Evolutionary conservation across 2,329 filamentous ascomycete species (phyloP).

Genomic region (Keithomyces neogunnii): DNA sequence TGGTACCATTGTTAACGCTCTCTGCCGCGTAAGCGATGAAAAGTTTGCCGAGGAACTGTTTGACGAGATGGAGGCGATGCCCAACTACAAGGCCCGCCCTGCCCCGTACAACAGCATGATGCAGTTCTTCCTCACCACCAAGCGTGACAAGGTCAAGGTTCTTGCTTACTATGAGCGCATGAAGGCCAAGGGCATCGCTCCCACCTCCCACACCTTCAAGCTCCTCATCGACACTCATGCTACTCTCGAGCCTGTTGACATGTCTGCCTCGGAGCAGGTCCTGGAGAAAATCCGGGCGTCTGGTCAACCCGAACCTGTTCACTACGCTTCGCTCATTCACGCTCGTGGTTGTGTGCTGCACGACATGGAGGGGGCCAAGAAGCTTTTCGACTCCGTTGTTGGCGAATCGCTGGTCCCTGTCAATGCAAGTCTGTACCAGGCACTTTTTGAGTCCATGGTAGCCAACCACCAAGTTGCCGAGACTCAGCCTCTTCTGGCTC

Average conservation of each 20-base stretch:
- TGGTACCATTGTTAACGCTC: conserved; percentile 93
- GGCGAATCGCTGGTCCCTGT: conserved; percentile 56
- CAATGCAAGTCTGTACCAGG: conserved; percentile 87
- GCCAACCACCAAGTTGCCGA: conserved; percentile 80
- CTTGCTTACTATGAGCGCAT: conserved; percentile 93
- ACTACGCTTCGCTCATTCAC: conserved; percentile 93
- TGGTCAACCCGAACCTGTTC: conserved; percentile 81
- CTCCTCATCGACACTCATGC: conserved; percentile 92
- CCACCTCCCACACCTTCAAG: conserved; percentile 95
- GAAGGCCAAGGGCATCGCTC: conserved; percentile 75
- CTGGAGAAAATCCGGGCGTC: conserved; percentile 67
- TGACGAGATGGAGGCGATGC: conserved; percentile 97
- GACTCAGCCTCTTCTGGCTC: conserved; percentile 62
- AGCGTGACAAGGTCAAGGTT: conserved; percentile 91
- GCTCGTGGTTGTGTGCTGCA: conserved; percentile 91
- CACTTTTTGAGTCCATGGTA: conserved; percentile 94
- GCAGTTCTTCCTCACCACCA: conserved; percentile 97
- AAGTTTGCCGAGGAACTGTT: conserved; percentile 97
- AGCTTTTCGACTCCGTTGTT: conserved; percentile 75
- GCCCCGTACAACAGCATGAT: conserved; percentile 99
- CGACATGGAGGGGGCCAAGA: conserved; percentile 75
- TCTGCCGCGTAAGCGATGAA: conserved; percentile 95
- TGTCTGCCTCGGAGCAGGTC: conserved; percentile 77
- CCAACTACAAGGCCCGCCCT: conserved; percentile 96
- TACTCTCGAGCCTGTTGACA: conserved; percentile 83